phyloP scores from a whole-genome alignment of 306 rosid genomes.

The Dicorynia guianensis region DNA sequence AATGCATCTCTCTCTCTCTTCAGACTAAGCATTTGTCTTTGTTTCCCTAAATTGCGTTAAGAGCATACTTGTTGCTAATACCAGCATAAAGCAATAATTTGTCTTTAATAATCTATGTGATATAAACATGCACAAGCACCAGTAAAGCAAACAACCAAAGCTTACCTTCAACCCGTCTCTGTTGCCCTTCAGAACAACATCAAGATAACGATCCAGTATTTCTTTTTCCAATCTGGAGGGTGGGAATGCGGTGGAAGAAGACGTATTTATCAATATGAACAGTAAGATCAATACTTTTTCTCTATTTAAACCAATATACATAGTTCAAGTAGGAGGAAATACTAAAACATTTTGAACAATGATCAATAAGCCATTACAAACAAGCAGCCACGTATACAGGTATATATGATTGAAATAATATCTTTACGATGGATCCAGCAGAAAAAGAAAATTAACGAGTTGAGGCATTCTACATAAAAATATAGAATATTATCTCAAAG shows the following conservation, averaged over 20 bases:
- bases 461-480: conserved; percentile 19
- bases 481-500: conserved; percentile 25
- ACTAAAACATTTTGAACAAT: conserved; percentile 13
- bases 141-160: conserved; percentile 18
- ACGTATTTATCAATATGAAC: conserved; percentile 7
- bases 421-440: conserved; percentile 22
- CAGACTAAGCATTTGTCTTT: neutral
- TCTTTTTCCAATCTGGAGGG: conserved; percentile 93
- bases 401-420: conserved; percentile 25
- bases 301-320: too few species aligned
- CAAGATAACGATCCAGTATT: conserved; percentile 92
- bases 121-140: conserved; percentile 25
- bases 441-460: conserved; percentile 28
- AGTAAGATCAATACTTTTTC: too few species aligned
- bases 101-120: neutral
- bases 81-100: conserved; percentile 5
- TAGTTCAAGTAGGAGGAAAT: too few species aligned
- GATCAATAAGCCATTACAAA: conserved; percentile 23
- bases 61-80: conserved; percentile 7
- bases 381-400: conserved; percentile 18
- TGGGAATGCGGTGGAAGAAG: conserved; percentile 6
- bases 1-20: conserved; percentile 9
- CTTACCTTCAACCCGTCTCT: conserved; percentile 92
- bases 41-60: neutral
- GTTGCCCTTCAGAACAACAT: conserved; percentile 93